phyloP scores from a whole-genome alignment of 441 rosid species.

The Croton laevigatus region DNA sequence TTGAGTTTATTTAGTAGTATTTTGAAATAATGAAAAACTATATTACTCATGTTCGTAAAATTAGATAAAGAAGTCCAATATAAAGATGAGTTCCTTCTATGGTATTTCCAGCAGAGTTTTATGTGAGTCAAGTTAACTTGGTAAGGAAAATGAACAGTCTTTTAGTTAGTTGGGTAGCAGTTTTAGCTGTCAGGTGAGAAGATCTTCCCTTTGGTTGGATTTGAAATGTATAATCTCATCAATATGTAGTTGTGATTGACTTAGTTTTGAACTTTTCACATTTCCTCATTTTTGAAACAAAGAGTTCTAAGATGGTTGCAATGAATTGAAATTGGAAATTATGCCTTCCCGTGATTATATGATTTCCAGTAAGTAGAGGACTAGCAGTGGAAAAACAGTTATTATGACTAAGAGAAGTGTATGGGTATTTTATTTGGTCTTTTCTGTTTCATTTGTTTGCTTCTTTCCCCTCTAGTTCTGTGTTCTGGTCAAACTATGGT shows the following conservation, averaged over 20 bases:
- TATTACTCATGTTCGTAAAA: not conserved
- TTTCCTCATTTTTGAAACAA: not conserved
- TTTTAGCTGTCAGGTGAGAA: not conserved
- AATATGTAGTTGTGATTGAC: not conserved
- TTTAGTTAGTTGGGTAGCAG: not conserved
- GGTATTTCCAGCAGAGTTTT: slow-evolving; percentile 2
- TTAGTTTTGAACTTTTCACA: not conserved
- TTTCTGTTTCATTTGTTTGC: not conserved
- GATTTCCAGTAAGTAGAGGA: not conserved
- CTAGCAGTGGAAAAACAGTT: not conserved
- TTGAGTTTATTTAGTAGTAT: not conserved
- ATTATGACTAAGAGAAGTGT: not conserved
- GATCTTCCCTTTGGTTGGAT: not conserved
- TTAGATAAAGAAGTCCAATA: not conserved
- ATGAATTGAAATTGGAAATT: not conserved
- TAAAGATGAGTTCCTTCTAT: not conserved
- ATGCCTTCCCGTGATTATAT: not conserved
- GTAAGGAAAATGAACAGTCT: not conserved
- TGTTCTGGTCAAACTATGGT: not conserved
- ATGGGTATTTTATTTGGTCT: not conserved
- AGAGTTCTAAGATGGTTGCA: not conserved
- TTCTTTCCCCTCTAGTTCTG: not conserved
- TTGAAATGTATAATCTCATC: not conserved
- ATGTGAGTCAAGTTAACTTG: not conserved
- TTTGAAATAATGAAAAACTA: not conserved